Percentiles rank a stretch among this genome's conserved stretches.
Conservation (phyloP, 495 filamentous ascomycete genomes). For the Elasticomyces elasticus region DNA sequence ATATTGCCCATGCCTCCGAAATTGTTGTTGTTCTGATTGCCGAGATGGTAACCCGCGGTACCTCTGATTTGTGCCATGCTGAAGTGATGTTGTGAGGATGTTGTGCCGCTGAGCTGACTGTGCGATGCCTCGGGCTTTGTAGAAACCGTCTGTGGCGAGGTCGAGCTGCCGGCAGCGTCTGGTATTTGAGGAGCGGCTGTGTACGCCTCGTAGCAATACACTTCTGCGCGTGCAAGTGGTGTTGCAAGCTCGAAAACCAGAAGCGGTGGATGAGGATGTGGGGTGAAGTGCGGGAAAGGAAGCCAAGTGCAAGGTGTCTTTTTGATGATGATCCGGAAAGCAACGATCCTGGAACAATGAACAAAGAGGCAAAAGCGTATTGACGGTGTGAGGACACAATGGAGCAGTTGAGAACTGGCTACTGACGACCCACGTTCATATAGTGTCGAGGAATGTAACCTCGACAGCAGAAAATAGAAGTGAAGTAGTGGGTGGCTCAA, state of each 20-base stretch:
- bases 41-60: constrained; percentile 91
- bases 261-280: not conserved
- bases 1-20: constrained; percentile 30
- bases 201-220: not conserved
- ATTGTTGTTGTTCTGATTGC: constrained; percentile 43
- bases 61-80: constrained; percentile 93
- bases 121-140: not conserved
- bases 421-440: no score
- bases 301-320: not conserved
- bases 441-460: not conserved
- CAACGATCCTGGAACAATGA: not conserved
- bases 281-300: not conserved
- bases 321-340: not conserved
- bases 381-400: not conserved
- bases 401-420: no score
- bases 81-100: not conserved
- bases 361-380: not conserved
- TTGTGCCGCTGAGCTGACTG: not conserved
- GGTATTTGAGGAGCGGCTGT: not conserved
- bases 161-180: not conserved
- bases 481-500: not conserved
- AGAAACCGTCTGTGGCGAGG: no score
- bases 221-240: not conserved
- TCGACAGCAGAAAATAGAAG: not conserved
- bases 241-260: not conserved